phyloP scores from a whole-genome alignment of 768 basidiomycete species.

The Phanerochaete sordida region DNA sequence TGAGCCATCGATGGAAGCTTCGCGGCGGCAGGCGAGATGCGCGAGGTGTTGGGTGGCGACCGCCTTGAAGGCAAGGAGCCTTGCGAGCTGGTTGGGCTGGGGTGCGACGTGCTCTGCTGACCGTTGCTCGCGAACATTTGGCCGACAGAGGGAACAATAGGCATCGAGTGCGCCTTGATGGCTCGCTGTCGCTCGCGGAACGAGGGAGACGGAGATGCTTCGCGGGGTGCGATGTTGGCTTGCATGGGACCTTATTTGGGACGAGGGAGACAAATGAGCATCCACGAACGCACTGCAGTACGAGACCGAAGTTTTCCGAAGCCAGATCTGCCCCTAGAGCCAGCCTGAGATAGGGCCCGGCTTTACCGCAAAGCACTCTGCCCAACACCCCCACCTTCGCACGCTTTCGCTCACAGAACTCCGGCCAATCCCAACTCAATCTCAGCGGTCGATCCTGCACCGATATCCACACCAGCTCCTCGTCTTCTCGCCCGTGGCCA shows the following conservation, averaged over 20 bases:
- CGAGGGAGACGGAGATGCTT: slow-evolving; percentile 40
- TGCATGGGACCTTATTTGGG: slow-evolving; percentile 25
- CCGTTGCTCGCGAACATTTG: slow-evolving; percentile 44
- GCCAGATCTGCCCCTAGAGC: slow-evolving; percentile 3
- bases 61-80: slow-evolving; percentile 31
- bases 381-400: background rate
- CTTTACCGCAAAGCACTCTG: background rate
- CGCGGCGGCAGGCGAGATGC: slow-evolving; percentile 27
- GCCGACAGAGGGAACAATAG: slow-evolving; percentile 54
- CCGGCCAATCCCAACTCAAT: slow-evolving; percentile 11
- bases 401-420: background rate
- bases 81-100: slow-evolving; percentile 32
- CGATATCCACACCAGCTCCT: slow-evolving; percentile 6
- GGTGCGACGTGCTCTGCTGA: slow-evolving; percentile 38
- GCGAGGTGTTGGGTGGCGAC: slow-evolving; percentile 30
- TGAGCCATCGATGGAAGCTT: slow-evolving; percentile 26
- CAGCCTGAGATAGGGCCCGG: slow-evolving; percentile 1
- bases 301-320: slow-evolving; percentile 5
- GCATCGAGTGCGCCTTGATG: slow-evolving; percentile 58
- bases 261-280: slow-evolving; percentile 17
- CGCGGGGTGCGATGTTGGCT: slow-evolving; percentile 35
- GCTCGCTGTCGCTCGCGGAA: slow-evolving; percentile 47
- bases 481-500: slow-evolving; percentile 2
- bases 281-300: slow-evolving; percentile 4
- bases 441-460: slow-evolving; percentile 10